Conservation (phyloP, 139 green algal genomes). For the Eudorina sp. region DNA sequence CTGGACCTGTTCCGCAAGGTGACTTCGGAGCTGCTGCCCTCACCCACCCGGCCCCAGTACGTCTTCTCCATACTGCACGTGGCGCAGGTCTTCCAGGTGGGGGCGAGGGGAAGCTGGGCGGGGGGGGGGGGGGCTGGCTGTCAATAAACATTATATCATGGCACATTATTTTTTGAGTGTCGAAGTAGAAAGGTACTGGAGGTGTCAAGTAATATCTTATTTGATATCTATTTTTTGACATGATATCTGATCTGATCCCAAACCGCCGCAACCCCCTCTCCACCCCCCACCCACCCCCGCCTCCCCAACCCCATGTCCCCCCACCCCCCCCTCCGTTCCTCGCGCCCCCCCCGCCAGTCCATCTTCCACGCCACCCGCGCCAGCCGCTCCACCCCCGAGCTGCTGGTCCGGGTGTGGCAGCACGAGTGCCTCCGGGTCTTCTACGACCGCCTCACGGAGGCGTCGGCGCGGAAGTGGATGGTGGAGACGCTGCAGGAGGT, state of each 20-base stretch:
- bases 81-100: slow-evolving; percentile 70
- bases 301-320: not conserved
- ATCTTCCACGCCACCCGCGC: slow-evolving; percentile 57
- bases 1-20: slow-evolving; percentile 64
- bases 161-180: too few relatives aligned
- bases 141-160: too few relatives aligned
- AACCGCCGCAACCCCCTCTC: too few relatives aligned
- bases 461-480: slow-evolving; percentile 49
- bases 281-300: not conserved
- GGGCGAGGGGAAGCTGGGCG: not conserved
- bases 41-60: slow-evolving; percentile 69
- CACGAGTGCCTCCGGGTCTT: slow-evolving; percentile 80
- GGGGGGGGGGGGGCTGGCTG: too few relatives aligned
- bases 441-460: slow-evolving; percentile 71
- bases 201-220: too few relatives aligned
- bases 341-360: slow-evolving; percentile 29
- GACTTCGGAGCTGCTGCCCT: slow-evolving; percentile 61
- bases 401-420: slow-evolving; percentile 72
- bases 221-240: too few relatives aligned
- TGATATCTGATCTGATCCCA: too few relatives aligned
- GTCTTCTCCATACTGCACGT: slow-evolving; percentile 75
- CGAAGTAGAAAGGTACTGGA: too few relatives aligned
- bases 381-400: slow-evolving; percentile 44
- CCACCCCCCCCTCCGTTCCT: not conserved
- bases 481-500: slow-evolving; percentile 51